Evolutionary conservation across 2,329 filamentous ascomycete species (phyloP), one percentile per base, ranked within the genome.

Genomic region (Penicillium sclerotigenum): DNA sequence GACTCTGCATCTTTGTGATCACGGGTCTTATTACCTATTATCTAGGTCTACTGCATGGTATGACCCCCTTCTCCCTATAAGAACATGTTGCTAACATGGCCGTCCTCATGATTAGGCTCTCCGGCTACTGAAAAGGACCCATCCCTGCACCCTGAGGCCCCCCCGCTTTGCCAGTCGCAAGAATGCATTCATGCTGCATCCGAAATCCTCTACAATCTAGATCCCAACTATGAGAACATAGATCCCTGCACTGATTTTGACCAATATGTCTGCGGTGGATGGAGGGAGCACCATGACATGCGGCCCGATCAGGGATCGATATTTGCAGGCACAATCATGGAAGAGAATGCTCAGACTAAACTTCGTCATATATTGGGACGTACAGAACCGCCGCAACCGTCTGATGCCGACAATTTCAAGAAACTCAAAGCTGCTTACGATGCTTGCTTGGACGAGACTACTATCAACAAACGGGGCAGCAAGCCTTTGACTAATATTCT

Each of bases 231-330:
- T 70, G 77, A 82, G 57, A 71, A 83, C 2, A 75, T 90, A 37
- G 85, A 90, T 66, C 83, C 87, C 1, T 90, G 87, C 64, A 81
- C 78, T n/a, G 73, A 89, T 65, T 90, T 90, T 57, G 84, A 88
- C 57, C 77, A 85, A 67, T 80, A 85, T 54, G 84, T 85, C 20
- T 89, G 87, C 63, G 86, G 84, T 53, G 87, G 87, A 11, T 90
- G 86, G 82, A 77, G 81, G 50, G 77, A 83, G 22, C 79, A 76
- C 10, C 82, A 89, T 72, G 86, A 88, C 64, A 80, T 89, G 56
- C 81, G 86, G 3, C 75, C 83, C 4, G 87, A 89, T 65, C 82
- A 86, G 59, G 80, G 82, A 33, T 79, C 81, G 62, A 80, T 80
- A 33, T 87, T 85, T 57, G 83, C 85, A 2, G 80, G 81, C 24